Conservation (phyloP, 805 yeast species). For the Metschnikowia shivogae region DNA sequence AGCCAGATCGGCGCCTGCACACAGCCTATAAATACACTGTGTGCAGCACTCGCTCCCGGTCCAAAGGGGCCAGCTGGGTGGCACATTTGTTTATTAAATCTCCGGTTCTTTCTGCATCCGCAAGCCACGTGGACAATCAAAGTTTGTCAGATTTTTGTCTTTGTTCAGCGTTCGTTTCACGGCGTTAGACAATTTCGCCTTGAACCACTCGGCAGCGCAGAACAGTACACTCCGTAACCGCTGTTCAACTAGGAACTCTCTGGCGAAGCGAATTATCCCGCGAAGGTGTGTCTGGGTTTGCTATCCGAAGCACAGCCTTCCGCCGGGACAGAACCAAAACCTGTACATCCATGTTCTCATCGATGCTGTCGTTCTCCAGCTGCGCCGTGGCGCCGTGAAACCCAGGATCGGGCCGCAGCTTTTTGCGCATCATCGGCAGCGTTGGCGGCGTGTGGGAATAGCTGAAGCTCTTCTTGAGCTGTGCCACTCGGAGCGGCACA, state of each 20-base stretch:
- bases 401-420: conserved; percentile 16
- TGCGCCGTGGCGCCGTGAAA: background rate
- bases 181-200: too few species aligned
- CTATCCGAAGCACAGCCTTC: conserved; percentile 53
- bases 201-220: too few species aligned
- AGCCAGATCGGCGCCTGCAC: too few species aligned
- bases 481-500: conserved; percentile 15
- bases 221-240: too few species aligned
- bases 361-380: conserved; percentile 36
- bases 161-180: too few species aligned
- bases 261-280: conserved; percentile 7
- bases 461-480: conserved; percentile 23
- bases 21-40: too few species aligned
- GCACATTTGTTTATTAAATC: too few species aligned
- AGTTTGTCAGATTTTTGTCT: too few species aligned
- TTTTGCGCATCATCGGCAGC: conserved; percentile 17
- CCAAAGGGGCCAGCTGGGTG: too few species aligned
- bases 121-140: too few species aligned
- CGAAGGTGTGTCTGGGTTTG: conserved; percentile 51
- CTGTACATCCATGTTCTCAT: conserved; percentile 60
- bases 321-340: conserved; percentile 65
- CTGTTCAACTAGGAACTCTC: background rate
- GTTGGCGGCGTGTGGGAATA: conserved; percentile 21
- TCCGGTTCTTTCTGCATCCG: too few species aligned
- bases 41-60: too few species aligned